Percentiles rank a stretch among this genome's conserved stretches.
Conservation (phyloP, 2,329 filamentous ascomycete genomes). For the Parafenestella ontariensis region DNA sequence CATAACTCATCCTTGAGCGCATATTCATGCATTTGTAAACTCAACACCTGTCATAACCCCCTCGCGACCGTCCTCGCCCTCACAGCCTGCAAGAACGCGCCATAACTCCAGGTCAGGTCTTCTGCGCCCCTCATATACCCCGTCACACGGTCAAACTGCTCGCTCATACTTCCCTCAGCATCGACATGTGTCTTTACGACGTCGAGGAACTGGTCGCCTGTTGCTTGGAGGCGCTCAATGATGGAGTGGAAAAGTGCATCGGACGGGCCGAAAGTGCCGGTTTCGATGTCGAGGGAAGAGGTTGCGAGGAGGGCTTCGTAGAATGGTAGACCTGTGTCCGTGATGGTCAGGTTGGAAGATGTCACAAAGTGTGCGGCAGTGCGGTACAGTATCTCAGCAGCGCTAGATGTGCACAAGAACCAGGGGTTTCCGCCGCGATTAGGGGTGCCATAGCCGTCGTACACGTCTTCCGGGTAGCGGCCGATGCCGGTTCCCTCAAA, state of each 20-base stretch:
- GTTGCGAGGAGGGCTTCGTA: constrained; percentile 45
- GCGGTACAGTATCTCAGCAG: constrained; percentile 50
- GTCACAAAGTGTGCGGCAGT: constrained; percentile 40
- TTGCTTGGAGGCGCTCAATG: constrained; percentile 39
- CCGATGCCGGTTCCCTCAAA: constrained; percentile 49
- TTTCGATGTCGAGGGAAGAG: constrained; percentile 26
- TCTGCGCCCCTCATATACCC: constrained; percentile 51
- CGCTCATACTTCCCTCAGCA: constrained; percentile 50
- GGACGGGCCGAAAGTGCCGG: constrained; percentile 34
- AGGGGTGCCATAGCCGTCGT: constrained; percentile 47
- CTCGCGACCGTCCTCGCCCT: constrained; percentile 38
- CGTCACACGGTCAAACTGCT: constrained; percentile 52
- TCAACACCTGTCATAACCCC: constrained; percentile 11
- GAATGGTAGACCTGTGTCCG: constrained; percentile 42
- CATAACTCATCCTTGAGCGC: constrained; percentile 15
- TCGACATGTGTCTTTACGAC: constrained; percentile 51
- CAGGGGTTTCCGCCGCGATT: constrained; percentile 48
- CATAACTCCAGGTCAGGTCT: constrained; percentile 57
- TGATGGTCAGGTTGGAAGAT: constrained; percentile 41
- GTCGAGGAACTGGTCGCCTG: constrained; percentile 52
- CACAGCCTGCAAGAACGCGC: constrained; percentile 50
- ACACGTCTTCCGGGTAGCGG: constrained; percentile 54
- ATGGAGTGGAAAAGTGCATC: constrained; percentile 39
- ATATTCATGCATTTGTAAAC: not conserved
- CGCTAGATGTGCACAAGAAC: constrained; percentile 54